A percentile compares a stretch with the other conserved stretches of the same genome.
phyloP scores from a whole-genome alignment of 495 filamentous ascomycete species.

The Evansstolkia leycettana region DNA sequence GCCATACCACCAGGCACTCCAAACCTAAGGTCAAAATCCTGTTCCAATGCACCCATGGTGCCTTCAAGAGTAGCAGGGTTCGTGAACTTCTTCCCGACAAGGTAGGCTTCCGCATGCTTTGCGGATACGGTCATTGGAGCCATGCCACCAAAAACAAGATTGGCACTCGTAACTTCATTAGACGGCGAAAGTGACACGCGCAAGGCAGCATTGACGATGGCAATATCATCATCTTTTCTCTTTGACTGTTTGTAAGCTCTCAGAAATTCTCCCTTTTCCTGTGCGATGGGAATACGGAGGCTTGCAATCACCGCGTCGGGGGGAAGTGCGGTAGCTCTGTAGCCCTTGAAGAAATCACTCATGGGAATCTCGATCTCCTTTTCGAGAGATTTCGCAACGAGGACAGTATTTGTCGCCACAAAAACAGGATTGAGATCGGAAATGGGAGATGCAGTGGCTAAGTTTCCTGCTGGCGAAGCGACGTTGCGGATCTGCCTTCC shows the following conservation, averaged over 20 bases:
- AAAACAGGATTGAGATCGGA: slow-evolving; percentile 95
- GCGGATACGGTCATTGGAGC: slow-evolving; percentile 76
- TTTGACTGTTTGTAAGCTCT: slow-evolving; percentile 91
- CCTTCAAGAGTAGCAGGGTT: slow-evolving; percentile 75
- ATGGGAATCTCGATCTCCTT: slow-evolving; percentile 75
- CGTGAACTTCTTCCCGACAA: slow-evolving; percentile 68
- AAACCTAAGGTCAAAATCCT: slow-evolving; percentile 77
- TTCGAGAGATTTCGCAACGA: slow-evolving; percentile 63
- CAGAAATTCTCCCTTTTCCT: slow-evolving; percentile 34
- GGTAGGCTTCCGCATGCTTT: slow-evolving; percentile 55
- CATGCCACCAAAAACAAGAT: slow-evolving; percentile 86
- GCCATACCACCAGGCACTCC: slow-evolving; percentile 93
- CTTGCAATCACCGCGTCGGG: slow-evolving; percentile 73
- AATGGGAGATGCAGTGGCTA: slow-evolving; percentile 91
- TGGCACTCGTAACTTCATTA: slow-evolving; percentile 54
- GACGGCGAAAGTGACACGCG: slow-evolving; percentile 53
- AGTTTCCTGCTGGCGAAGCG: slow-evolving; percentile 87
- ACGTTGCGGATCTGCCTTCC: slow-evolving; percentile 95
- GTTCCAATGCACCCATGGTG: slow-evolving; percentile 71
- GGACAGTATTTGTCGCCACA: slow-evolving; percentile 67
- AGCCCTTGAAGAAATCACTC: slow-evolving; percentile 85
- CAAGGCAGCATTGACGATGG: slow-evolving; percentile 80
- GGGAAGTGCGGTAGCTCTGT: slow-evolving; percentile 72
- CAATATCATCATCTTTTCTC: slow-evolving; percentile 93
- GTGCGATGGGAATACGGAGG: slow-evolving; percentile 70